Evolutionary conservation across 176 grass and related monocot genomes (phyloP).

Genomic region (Oropetium thomaeum): DNA sequence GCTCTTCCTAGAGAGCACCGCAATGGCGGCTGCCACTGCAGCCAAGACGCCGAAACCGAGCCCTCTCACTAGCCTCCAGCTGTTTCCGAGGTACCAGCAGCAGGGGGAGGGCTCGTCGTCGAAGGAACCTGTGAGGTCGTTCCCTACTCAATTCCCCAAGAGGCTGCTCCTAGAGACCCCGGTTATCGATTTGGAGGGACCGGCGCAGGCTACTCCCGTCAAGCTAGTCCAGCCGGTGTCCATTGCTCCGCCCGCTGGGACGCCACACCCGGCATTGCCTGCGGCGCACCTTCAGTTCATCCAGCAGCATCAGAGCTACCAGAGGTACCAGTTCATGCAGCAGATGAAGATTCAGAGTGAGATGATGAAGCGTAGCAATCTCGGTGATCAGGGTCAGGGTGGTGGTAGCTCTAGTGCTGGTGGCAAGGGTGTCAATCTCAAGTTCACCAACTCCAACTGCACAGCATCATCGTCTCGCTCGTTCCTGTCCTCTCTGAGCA

Average conservation of each 20-base stretch:
- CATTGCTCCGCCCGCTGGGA: constrained; percentile 23
- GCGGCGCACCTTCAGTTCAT: constrained; percentile 68
- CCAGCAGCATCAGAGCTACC: constrained; percentile 84
- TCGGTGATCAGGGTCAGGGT: constrained; percentile 41
- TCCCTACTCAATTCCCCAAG: constrained; percentile 53
- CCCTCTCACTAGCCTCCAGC: constrained; percentile 56
- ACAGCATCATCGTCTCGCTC: constrained; percentile 78
- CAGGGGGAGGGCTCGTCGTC: constrained; percentile 42
- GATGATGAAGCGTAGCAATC: constrained; percentile 57
- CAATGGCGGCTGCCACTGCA: not conserved
- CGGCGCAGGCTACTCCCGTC: constrained; percentile 1
- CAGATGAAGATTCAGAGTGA: constrained; percentile 87
- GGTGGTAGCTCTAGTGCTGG: not conserved
- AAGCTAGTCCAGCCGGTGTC: constrained; percentile 52
- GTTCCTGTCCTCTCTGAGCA: constrained; percentile 77
- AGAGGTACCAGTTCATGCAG: constrained; percentile 83
- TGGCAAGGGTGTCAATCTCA: constrained; percentile 58
- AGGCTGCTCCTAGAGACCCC: constrained; percentile 58
- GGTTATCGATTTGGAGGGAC: not conserved
- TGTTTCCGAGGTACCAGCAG: constrained; percentile 60
- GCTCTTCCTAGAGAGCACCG: constrained; percentile 63
- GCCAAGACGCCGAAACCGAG: constrained; percentile 10
- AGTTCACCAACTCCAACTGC: constrained; percentile 79
- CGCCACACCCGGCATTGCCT: constrained; percentile 34
- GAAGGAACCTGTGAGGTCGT: constrained; percentile 50